A percentile compares a stretch with the other conserved stretches of the same genome.
Evolutionary conservation across 1,284 basidiomycete species (phyloP).

Genomic region (Boletellus sp.): DNA sequence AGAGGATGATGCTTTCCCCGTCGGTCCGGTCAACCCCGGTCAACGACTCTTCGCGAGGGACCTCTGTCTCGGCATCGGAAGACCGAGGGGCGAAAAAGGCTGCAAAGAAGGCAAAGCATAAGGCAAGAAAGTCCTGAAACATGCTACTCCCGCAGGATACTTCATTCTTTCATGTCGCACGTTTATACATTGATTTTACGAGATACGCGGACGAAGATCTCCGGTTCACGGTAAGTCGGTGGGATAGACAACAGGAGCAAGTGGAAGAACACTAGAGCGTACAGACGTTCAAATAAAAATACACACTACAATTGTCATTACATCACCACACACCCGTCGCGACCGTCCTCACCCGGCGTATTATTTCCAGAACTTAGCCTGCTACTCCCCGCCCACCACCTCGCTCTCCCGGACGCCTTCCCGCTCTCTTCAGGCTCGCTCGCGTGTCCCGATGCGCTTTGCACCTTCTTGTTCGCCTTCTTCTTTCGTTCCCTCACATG

Average conservation of each 20-base stretch:
- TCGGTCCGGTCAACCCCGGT: not conserved
- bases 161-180: conserved; percentile 1
- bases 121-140: conserved; percentile 17
- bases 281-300: conserved; percentile 25
- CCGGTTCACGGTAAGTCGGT: conserved; percentile 16
- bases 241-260: conserved; percentile 11
- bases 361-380: conserved; percentile 23
- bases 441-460: conserved; percentile 32
- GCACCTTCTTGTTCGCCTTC: conserved; percentile 43
- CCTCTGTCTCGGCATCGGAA: conserved; percentile 11
- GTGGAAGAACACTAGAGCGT: conserved; percentile 15
- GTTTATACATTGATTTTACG: conserved; percentile 17
- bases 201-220: conserved; percentile 16
- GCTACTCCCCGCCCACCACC: conserved; percentile 25
- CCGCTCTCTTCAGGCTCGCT: conserved; percentile 25
- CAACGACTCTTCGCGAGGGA: conserved; percentile 8
- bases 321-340: conserved; percentile 46
- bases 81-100: conserved; percentile 12
- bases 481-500: conserved; percentile 52
- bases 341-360: conserved; percentile 33
- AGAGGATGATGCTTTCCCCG: conserved; percentile 13
- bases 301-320: conserved; percentile 27
- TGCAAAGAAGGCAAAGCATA: conserved; percentile 24
- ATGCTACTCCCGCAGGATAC: conserved; percentile 13
- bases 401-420: conserved; percentile 13